A percentile compares a stretch with the other conserved stretches of the same genome.
Evolutionary conservation across 352 stramenopile genomes (phyloP).

Genomic region (Bremia lactucae): DNA sequence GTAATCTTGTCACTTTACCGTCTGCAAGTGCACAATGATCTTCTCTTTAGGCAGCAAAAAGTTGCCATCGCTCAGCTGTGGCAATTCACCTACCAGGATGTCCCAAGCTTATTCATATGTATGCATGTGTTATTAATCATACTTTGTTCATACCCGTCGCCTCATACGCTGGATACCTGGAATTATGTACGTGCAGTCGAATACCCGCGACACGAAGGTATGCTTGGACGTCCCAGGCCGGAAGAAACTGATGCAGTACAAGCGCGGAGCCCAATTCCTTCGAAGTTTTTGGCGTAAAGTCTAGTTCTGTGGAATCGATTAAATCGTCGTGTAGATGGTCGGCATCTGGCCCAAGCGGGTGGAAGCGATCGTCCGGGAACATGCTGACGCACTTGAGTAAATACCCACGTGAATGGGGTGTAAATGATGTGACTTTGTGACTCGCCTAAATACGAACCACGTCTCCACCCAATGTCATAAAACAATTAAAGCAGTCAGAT

Average conservation of each 20-base stretch:
- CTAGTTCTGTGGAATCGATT: conserved; percentile 31
- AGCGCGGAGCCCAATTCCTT: conserved; percentile 55
- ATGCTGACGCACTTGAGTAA: conserved; percentile 18
- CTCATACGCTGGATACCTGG: conserved; percentile 70
- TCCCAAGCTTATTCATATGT: no score
- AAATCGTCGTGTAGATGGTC: conserved; percentile 65
- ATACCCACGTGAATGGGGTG: not conserved
- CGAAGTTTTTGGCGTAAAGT: conserved; percentile 56
- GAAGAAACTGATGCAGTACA: conserved; percentile 77
- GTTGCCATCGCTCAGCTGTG: conserved; percentile 79
- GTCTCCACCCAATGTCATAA: conserved; percentile 21
- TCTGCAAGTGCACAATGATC: conserved; percentile 83
- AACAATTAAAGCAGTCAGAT: no score
- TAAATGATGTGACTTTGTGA: not conserved
- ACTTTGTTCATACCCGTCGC: conserved; percentile 54
- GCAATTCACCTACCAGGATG: conserved; percentile 54
- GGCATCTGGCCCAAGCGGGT: conserved; percentile 56
- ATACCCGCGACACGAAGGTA: conserved; percentile 75
- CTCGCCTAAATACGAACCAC: conserved; percentile 16
- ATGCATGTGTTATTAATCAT: not conserved
- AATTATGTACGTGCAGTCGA: conserved; percentile 77
- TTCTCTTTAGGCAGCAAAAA: conserved; percentile 76
- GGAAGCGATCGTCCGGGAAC: conserved; percentile 78
- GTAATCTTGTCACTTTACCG: conserved; percentile 31
- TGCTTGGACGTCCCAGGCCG: conserved; percentile 74